These are phyloP conservation scores for Nitzschia sp. DNA, from an alignment of 108 stramenopile genomes.

Conservation along the genomic window DNA sequence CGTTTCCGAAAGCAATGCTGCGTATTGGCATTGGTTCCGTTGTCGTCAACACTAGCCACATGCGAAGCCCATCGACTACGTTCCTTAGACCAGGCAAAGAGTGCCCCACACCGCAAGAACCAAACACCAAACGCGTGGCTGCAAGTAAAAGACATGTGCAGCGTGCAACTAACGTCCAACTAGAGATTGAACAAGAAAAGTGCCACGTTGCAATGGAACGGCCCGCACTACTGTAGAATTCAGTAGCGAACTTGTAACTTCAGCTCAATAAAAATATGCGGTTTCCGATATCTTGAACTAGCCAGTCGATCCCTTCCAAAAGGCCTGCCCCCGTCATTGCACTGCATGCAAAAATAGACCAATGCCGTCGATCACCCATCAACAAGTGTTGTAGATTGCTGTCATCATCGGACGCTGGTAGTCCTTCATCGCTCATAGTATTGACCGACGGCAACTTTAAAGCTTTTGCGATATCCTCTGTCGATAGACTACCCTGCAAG, in stretches of 20 bases:
- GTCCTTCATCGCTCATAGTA: neutral
- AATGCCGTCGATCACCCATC: slow-evolving; percentile 67
- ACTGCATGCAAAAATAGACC: slow-evolving; percentile 88
- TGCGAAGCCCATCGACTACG: too few species aligned
- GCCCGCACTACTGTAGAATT: too few species aligned
- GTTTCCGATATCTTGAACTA: slow-evolving; percentile 91
- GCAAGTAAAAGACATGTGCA: too few species aligned
- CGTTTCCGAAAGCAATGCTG: too few species aligned
- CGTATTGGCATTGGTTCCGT: too few species aligned
- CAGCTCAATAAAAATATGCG: slow-evolving; percentile 85
- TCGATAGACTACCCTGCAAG: slow-evolving; percentile 78
- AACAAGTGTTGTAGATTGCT: neutral
- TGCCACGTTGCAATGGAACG: too few species aligned
- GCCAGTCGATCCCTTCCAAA: slow-evolving; percentile 94
- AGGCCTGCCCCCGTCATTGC: slow-evolving; percentile 96
- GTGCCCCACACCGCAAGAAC: too few species aligned
- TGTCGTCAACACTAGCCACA: too few species aligned
- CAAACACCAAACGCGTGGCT: too few species aligned
- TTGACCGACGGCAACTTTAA: slow-evolving; percentile 58
- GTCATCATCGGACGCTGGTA: neutral
- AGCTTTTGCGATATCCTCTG: slow-evolving; percentile 74
- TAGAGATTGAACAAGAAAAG: too few species aligned
- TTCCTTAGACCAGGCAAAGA: too few species aligned
- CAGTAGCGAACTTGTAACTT: neutral
- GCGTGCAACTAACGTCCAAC: too few species aligned